Evolutionary conservation across 2,329 filamentous ascomycete genomes (phyloP).

Genomic region (Botryosphaeria dothidea): DNA sequence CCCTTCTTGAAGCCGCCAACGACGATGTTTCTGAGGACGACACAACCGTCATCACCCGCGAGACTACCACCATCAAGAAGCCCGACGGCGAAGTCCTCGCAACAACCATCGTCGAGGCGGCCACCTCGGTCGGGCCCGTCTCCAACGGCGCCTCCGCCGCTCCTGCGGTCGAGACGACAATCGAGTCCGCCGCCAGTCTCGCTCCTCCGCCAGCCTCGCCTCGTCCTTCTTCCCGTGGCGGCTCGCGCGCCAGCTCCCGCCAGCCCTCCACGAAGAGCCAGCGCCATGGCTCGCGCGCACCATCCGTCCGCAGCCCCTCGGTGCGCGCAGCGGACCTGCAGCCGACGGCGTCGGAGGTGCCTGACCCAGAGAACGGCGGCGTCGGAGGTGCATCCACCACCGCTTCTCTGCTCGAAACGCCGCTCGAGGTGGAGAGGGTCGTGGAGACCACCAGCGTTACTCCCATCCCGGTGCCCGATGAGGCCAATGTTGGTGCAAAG

Average conservation of each 20-base stretch:
- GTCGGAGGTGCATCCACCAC: not conserved
- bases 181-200: not conserved
- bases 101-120: not conserved
- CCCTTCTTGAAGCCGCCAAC: not conserved
- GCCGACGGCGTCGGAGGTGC: not conserved
- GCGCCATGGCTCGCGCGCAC: not conserved
- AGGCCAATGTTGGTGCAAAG: not conserved
- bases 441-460: not conserved
- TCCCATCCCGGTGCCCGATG: not conserved
- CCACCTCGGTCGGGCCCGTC: not conserved
- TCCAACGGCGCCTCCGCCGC: not conserved
- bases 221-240: not conserved
- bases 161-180: not conserved
- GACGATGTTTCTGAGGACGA: not conserved
- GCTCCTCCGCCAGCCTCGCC: not conserved
- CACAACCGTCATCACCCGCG: not conserved
- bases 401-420: not conserved
- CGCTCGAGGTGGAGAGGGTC: not conserved
- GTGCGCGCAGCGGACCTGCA: not conserved
- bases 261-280: conserved; percentile 4
- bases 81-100: not conserved
- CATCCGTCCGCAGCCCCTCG: not conserved
- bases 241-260: not conserved
- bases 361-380: not conserved
- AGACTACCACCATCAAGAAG: not conserved